These are phyloP conservation scores for Pseudovirgaria hyperparasitica DNA, from an alignment of 2,329 filamentous ascomycete species.

Conservation along the genomic window DNA sequence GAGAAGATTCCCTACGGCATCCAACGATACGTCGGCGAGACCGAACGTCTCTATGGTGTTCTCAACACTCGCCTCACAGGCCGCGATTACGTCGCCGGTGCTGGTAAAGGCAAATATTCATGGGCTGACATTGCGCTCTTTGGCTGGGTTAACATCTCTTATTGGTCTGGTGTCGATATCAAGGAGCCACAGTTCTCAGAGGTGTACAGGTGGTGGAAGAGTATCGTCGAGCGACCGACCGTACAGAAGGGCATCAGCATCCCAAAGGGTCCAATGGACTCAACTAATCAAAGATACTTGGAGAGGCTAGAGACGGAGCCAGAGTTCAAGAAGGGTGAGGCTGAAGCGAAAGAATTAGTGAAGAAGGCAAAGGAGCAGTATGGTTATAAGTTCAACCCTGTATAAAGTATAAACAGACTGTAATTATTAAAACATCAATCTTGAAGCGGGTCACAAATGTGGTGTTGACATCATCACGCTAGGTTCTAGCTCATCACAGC, in stretches of 20 bases:
- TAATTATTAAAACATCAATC: too few species aligned
- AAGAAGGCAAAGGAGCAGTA: conserved; percentile 33
- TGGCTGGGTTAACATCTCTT: conserved; percentile 29
- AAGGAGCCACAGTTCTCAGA: conserved; percentile 30
- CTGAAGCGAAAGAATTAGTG: conserved; percentile 21
- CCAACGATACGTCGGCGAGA: conserved; percentile 34
- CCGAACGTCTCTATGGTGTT: conserved; percentile 33
- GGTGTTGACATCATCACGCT: too few species aligned
- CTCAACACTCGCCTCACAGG: conserved; percentile 29
- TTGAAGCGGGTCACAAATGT: too few species aligned
- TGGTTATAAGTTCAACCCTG: conserved; percentile 31
- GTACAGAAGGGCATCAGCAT: conserved; percentile 27
- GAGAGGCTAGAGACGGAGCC: conserved; percentile 33
- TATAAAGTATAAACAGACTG: conserved; percentile 9
- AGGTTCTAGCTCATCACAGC: too few species aligned
- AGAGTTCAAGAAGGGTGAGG: conserved; percentile 35
- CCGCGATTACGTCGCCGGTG: conserved; percentile 31
- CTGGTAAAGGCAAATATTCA: conserved; percentile 31
- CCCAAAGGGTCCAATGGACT: conserved; percentile 23
- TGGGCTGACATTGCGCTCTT: conserved; percentile 35
- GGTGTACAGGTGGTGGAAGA: conserved; percentile 32
- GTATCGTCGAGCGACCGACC: conserved; percentile 27
- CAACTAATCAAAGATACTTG: conserved; percentile 31
- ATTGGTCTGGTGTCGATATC: conserved; percentile 29
- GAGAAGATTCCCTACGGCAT: conserved; percentile 32